phyloP scores from a whole-genome alignment of 2,329 filamentous ascomycete genomes.

The Curvularia sp. region DNA sequence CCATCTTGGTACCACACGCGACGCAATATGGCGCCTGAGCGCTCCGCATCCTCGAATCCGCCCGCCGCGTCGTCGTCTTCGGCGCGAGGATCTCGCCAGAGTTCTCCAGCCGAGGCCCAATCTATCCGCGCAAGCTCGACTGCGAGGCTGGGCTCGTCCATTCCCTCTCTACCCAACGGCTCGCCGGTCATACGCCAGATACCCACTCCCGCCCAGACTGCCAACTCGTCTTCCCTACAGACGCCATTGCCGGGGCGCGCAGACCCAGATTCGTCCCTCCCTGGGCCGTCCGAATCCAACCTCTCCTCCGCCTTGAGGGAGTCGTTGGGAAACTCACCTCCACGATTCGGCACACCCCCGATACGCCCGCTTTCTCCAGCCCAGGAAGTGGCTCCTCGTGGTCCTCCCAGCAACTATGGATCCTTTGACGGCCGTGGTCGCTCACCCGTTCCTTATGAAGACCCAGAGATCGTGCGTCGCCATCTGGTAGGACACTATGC shows the following conservation, averaged over 20 bases:
- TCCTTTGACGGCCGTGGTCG: constrained; percentile 75
- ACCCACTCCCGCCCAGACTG: constrained; percentile 58
- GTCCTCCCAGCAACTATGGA: constrained; percentile 77
- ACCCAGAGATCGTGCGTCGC: constrained; percentile 87
- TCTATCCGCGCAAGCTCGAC: constrained; percentile 60
- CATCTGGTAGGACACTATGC: constrained; percentile 71
- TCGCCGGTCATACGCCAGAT: constrained; percentile 60
- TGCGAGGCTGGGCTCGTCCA: constrained; percentile 62
- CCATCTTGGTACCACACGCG: constrained; percentile 13
- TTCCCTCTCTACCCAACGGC: constrained; percentile 55
- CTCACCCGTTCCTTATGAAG: constrained; percentile 73
- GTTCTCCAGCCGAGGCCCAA: constrained; percentile 44
- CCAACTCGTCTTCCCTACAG: constrained; percentile 51
- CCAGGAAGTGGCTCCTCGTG: constrained; percentile 54
- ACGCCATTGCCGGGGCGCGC: constrained; percentile 71
- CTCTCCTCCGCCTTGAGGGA: constrained; percentile 86
- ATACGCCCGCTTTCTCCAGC: constrained; percentile 64
- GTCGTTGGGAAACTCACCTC: constrained; percentile 72
- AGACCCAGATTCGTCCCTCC: constrained; percentile 63
- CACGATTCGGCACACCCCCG: constrained; percentile 67
- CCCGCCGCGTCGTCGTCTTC: constrained; percentile 41
- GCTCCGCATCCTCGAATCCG: constrained; percentile 34
- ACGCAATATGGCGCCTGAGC: constrained; percentile 31
- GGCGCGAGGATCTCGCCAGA: constrained; percentile 29
- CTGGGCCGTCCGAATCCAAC: constrained; percentile 84